Evolutionary conservation across 768 basidiomycete species (phyloP).

Genomic region (Pleurotus ostreatus): DNA sequence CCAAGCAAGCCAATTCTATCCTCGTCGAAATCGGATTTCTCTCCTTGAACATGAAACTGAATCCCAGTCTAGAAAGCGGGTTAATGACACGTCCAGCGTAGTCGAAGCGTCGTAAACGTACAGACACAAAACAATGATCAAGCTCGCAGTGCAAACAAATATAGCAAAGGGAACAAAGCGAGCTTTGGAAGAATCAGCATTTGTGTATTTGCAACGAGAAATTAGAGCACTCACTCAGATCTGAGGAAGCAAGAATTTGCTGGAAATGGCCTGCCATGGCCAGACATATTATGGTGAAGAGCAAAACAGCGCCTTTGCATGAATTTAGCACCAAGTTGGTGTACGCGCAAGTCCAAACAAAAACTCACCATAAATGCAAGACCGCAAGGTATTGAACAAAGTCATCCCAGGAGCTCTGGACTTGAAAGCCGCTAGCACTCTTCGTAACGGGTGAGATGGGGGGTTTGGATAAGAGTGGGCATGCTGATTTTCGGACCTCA

Average conservation of each 20-base stretch:
- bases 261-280: slow-evolving; percentile 80
- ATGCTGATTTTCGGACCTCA: slow-evolving; percentile 27
- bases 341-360: slow-evolving; percentile 8
- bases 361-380: slow-evolving; percentile 60
- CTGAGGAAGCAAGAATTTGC: slow-evolving; percentile 63
- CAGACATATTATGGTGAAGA: slow-evolving; percentile 77
- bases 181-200: slow-evolving; percentile 37
- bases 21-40: slow-evolving; percentile 79
- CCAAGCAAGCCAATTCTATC: slow-evolving; percentile 69
- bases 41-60: slow-evolving; percentile 57
- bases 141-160: slow-evolving; percentile 69
- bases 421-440: slow-evolving; percentile 7
- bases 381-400: slow-evolving; percentile 66
- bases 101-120: slow-evolving; percentile 28
- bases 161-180: slow-evolving; percentile 85
- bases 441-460: slow-evolving; percentile 11
- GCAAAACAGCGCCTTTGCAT: slow-evolving; percentile 52
- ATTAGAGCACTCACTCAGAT: slow-evolving; percentile 60
- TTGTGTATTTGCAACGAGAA: slow-evolving; percentile 7
- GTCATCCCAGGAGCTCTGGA: slow-evolving; percentile 50
- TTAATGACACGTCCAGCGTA: not conserved
- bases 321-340: slow-evolving; percentile 7
- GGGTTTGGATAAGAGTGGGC: slow-evolving; percentile 24
- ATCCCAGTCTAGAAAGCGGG: slow-evolving; percentile 47
- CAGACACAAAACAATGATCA: slow-evolving; percentile 67